Conservation (phyloP, 164 flowering plant genomes). For the Houttuynia cordata region DNA sequence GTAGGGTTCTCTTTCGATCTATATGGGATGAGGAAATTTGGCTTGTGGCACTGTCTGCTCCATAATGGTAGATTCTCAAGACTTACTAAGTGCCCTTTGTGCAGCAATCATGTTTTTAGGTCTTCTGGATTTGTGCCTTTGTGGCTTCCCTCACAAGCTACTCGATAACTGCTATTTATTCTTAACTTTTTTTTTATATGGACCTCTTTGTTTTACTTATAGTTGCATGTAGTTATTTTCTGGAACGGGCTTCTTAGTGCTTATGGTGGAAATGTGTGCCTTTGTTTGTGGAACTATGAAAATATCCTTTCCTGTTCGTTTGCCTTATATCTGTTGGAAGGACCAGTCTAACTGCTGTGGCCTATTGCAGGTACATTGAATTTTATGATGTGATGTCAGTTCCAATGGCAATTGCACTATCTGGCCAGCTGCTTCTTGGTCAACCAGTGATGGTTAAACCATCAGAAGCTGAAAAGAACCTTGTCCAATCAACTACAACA, state of each 20-base stretch:
- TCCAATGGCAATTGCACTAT: constrained; percentile 92
- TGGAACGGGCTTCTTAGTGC: neutral
- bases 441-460: constrained; percentile 95
- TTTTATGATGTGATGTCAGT: constrained; percentile 92
- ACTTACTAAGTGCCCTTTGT: neutral
- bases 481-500: constrained; percentile 70
- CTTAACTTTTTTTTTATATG: neutral
- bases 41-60: neutral
- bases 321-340: neutral
- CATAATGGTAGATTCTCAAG: neutral
- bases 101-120: neutral
- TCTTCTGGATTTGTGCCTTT: neutral
- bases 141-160: neutral
- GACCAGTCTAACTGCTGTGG: neutral
- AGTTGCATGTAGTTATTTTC: neutral
- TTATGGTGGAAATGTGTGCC: neutral
- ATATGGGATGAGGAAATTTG: neutral
- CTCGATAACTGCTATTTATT: neutral
- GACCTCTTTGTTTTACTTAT: neutral
- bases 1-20: neutral
- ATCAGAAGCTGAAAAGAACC: constrained; percentile 89
- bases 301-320: too few relatives aligned
- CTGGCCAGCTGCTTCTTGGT: constrained; percentile 83
- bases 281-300: neutral
- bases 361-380: constrained; percentile 48